A percentile compares a stretch with the other conserved stretches of the same genome.
These are phyloP conservation scores for Fusarium euwallaceae DNA, from an alignment of 2,329 filamentous ascomycete genomes.

Conservation along the genomic window DNA sequence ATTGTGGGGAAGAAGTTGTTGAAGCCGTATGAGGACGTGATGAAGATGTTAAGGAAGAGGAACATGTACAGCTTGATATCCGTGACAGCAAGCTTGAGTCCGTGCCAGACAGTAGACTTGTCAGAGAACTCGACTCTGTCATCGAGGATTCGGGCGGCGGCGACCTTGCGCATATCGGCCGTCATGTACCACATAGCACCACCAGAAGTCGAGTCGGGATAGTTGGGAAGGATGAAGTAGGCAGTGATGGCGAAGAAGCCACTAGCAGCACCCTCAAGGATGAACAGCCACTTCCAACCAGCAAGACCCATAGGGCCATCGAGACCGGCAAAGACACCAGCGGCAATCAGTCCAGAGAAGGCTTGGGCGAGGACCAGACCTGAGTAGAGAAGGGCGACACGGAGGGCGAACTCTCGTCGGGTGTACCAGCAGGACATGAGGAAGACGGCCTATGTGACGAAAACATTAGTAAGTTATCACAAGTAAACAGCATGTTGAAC, in stretches of 20 bases:
- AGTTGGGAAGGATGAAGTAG: slow-evolving; percentile 42
- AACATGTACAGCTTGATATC: slow-evolving; percentile 42
- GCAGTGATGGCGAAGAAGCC: slow-evolving; percentile 39
- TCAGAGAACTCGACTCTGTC: slow-evolving; percentile 33
- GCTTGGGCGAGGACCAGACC: slow-evolving; percentile 75
- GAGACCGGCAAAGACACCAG: slow-evolving; percentile 64
- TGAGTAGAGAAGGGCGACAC: slow-evolving; percentile 68
- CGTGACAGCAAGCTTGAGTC: slow-evolving; percentile 34
- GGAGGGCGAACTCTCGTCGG: slow-evolving; percentile 70
- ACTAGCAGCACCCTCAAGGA: slow-evolving; percentile 68
- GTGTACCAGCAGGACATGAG: slow-evolving; percentile 72
- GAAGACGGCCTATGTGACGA: slow-evolving; percentile 13
- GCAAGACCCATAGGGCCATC: slow-evolving; percentile 62
- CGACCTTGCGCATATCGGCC: slow-evolving; percentile 34
- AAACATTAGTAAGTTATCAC: neutral
- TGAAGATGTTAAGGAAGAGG: slow-evolving; percentile 39
- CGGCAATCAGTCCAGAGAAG: slow-evolving; percentile 72
- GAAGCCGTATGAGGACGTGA: slow-evolving; percentile 48
- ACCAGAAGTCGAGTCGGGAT: slow-evolving; percentile 19
- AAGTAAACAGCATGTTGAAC: neutral
- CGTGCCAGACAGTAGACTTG: slow-evolving; percentile 32
- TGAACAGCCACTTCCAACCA: slow-evolving; percentile 77
- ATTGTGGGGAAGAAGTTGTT: slow-evolving; percentile 61
- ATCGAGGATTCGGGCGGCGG: slow-evolving; percentile 27
- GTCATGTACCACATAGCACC: slow-evolving; percentile 34